Evolutionary conservation across 371 early-diverging fungal genomes (phyloP).

Genomic region (Haplosporangium sp.): DNA sequence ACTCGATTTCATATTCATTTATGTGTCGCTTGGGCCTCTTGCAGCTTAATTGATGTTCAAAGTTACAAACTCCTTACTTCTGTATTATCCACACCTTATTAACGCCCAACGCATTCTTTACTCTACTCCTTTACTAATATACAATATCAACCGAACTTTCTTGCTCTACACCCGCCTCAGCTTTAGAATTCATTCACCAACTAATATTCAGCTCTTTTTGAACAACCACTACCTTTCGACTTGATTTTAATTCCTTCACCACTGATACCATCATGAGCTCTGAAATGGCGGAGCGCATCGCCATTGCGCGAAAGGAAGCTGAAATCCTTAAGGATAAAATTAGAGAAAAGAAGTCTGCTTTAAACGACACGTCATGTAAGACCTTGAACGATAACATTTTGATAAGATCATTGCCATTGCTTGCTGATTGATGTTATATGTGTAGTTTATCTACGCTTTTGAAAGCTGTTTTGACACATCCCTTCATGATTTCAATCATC

Average conservation of each 20-base stretch:
- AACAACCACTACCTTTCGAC: background rate
- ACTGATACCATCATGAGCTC: slow-evolving; percentile 60
- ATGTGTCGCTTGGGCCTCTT: slow-evolving; percentile 16
- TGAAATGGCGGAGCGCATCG: slow-evolving; percentile 93
- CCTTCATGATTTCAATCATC: background rate
- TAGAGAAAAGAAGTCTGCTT: slow-evolving; percentile 90
- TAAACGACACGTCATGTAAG: slow-evolving; percentile 95
- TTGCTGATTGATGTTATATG: background rate
- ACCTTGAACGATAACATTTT: slow-evolving; percentile 10
- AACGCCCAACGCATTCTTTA: background rate
- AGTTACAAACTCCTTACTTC: background rate
- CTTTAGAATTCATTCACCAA: no score
- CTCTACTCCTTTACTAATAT: background rate
- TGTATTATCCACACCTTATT: background rate
- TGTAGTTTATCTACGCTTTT: no score
- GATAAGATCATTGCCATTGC: background rate
- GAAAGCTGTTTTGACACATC: no score
- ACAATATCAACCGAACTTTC: no score
- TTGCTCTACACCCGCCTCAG: no score
- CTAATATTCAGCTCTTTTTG: no score
- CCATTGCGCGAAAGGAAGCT: slow-evolving; percentile 93
- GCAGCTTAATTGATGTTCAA: slow-evolving; percentile 1
- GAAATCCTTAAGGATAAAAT: slow-evolving; percentile 96
- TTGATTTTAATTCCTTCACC: background rate
- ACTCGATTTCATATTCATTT: background rate